Percentiles rank a stretch among this genome's conserved stretches.
phyloP scores from a whole-genome alignment of 768 basidiomycete species.

The Panus rudis region DNA sequence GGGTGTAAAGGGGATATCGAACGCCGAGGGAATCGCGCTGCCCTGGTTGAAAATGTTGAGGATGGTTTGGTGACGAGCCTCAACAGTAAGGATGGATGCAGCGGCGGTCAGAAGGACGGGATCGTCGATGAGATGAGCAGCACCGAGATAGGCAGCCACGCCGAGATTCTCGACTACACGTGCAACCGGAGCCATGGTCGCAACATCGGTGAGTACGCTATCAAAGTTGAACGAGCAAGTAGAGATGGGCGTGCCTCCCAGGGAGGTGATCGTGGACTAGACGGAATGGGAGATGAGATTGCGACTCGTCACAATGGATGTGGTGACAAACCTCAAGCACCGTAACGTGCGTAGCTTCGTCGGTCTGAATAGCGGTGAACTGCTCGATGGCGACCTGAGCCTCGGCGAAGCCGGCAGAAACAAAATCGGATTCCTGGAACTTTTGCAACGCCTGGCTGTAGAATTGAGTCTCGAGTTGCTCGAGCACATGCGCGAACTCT shows the following conservation, averaged over 20 bases:
- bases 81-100: slow-evolving; percentile 68
- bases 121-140: slow-evolving; percentile 53
- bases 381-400: slow-evolving; percentile 51
- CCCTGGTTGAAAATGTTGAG: slow-evolving; percentile 64
- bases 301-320: not conserved
- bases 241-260: slow-evolving; percentile 47
- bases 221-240: slow-evolving; percentile 67
- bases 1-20: slow-evolving; percentile 68
- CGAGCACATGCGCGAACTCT: slow-evolving; percentile 76
- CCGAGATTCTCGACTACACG: slow-evolving; percentile 74
- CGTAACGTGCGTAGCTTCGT: slow-evolving; percentile 55
- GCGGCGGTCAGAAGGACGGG: slow-evolving; percentile 58
- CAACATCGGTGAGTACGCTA: slow-evolving; percentile 52
- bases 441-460: slow-evolving; percentile 59
- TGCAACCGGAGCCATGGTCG: slow-evolving; percentile 63
- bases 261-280: slow-evolving; percentile 43
- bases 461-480: slow-evolving; percentile 65
- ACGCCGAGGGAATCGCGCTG: slow-evolving; percentile 56
- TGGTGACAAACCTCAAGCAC: slow-evolving; percentile 40
- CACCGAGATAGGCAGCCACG: slow-evolving; percentile 72
- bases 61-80: slow-evolving; percentile 78
- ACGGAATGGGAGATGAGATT: not conserved
- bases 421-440: slow-evolving; percentile 61
- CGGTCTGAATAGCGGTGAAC: slow-evolving; percentile 49
- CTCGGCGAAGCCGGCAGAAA: slow-evolving; percentile 54